phyloP scores from a whole-genome alignment of 192 early-diverging fungal species.

The Phycomyces blakesleeanus region DNA sequence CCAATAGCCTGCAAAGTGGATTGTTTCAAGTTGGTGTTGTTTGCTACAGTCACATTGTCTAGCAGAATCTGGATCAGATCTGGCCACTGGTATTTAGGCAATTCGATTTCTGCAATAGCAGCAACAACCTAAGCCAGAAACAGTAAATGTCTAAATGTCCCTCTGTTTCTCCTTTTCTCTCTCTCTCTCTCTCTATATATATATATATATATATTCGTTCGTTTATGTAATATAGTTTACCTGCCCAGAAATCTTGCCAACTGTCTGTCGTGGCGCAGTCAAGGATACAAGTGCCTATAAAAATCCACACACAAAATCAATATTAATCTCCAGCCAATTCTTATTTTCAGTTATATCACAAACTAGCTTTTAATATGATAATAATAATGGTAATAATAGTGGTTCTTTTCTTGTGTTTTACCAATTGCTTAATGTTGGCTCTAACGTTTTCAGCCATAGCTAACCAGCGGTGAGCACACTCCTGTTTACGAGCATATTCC shows the following conservation, averaged over 20 bases:
- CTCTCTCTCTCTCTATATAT: no score
- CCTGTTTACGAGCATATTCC: conserved; percentile 50
- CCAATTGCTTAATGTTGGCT: conserved; percentile 59
- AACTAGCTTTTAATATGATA: no score
- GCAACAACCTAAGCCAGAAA: conserved; percentile 60
- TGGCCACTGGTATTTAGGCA: conserved; percentile 83
- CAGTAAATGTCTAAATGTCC: background rate
- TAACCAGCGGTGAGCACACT: conserved; percentile 64
- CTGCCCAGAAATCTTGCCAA: conserved; percentile 72
- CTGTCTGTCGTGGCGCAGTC: conserved; percentile 46
- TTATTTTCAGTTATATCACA: no score
- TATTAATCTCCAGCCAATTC: background rate
- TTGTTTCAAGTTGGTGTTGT: conserved; percentile 70
- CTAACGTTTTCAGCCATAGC: conserved; percentile 51
- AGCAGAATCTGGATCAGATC: conserved; percentile 83
- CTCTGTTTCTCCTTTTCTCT: background rate
- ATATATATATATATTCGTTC: no score
- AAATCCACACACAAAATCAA: background rate
- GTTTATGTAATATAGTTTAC: conserved; percentile 21
- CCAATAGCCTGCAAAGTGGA: conserved; percentile 87
- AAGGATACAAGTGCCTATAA: conserved; percentile 51
- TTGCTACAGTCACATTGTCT: conserved; percentile 63
- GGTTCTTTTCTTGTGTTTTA: no score
- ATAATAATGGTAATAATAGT: no score
- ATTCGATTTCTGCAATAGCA: conserved; percentile 90